Evolutionary conservation across 176 grass and related monocot species (phyloP).

Genomic region (Poa annua): DNA sequence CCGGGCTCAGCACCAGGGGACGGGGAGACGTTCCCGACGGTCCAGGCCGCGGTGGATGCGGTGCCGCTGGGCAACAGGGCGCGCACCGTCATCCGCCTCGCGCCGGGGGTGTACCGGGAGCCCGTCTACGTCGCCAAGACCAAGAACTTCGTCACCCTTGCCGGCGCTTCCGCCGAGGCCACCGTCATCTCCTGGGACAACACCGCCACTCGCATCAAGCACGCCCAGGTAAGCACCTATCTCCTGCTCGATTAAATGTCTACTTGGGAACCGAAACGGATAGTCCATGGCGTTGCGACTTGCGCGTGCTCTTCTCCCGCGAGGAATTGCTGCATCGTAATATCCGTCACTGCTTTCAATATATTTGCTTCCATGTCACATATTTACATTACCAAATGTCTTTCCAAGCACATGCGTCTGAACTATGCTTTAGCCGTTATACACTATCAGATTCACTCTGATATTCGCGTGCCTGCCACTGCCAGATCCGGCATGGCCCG

Average conservation of each 20-base stretch:
- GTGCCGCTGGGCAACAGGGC: slow-evolving; percentile 80
- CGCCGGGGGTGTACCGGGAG: slow-evolving; percentile 73
- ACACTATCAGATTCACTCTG: too few species aligned
- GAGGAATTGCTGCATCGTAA: background rate
- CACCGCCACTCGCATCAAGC: slow-evolving; percentile 76
- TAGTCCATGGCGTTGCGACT: background rate
- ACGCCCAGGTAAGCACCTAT: slow-evolving; percentile 59
- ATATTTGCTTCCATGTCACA: slow-evolving; percentile 1
- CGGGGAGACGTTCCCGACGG: slow-evolving; percentile 53
- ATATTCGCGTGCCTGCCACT: too few species aligned
- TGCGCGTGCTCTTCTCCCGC: background rate
- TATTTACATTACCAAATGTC: too few species aligned
- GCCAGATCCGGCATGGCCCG: too few species aligned
- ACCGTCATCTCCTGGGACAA: slow-evolving; percentile 95
- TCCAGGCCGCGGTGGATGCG: slow-evolving; percentile 88
- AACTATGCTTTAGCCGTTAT: too few species aligned
- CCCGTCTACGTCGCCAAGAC: slow-evolving; percentile 92
- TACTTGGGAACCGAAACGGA: background rate
- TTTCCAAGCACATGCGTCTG: too few species aligned
- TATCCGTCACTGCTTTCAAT: background rate
- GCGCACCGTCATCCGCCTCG: slow-evolving; percentile 75
- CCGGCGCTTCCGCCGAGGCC: slow-evolving; percentile 61
- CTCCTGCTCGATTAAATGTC: slow-evolving; percentile 49
- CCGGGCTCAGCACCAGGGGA: slow-evolving; percentile 44
- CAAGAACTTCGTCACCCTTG: slow-evolving; percentile 85